Evolutionary conservation across 176 grass and related monocot genomes (phyloP).

Genomic region (Cenchrus fungigraminus): DNA sequence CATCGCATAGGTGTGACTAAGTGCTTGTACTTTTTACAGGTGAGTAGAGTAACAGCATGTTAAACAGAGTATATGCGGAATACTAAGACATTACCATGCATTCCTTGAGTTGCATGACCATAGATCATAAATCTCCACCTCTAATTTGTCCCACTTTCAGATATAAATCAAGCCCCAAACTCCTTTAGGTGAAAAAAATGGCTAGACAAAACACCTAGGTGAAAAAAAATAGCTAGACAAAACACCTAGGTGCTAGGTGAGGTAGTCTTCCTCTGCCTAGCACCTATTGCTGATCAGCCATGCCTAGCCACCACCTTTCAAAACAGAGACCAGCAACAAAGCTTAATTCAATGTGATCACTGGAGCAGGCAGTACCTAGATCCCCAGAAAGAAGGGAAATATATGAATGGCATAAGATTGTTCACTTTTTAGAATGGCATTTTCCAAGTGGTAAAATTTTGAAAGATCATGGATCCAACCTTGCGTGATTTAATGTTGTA

Average conservation of each 20-base stretch:
- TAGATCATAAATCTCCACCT: neutral
- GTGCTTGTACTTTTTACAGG: neutral
- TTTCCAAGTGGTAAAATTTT: constrained; percentile 2
- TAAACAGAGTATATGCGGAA: neutral
- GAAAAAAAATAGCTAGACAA: too few relatives aligned
- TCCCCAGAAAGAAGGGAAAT: neutral
- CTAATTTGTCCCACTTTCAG: neutral
- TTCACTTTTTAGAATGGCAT: neutral
- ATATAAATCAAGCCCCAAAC: neutral
- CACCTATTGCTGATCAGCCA: too few relatives aligned
- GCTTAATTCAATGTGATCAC: neutral
- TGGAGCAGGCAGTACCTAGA: neutral
- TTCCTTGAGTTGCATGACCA: neutral
- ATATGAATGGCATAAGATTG: neutral
- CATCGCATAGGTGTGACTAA: too few relatives aligned
- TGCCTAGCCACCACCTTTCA: neutral
- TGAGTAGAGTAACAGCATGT: neutral
- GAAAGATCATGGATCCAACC: neutral
- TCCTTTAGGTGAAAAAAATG: too few relatives aligned
- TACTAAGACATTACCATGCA: neutral
- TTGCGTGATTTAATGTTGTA: neutral
- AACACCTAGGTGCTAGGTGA: too few relatives aligned
- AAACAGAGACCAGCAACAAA: neutral
- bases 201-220: too few relatives aligned
- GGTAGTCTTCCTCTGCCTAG: too few relatives aligned